Evolutionary conservation across 495 filamentous ascomycete species (phyloP).

Genomic region (Hypoxylon intermedium): DNA sequence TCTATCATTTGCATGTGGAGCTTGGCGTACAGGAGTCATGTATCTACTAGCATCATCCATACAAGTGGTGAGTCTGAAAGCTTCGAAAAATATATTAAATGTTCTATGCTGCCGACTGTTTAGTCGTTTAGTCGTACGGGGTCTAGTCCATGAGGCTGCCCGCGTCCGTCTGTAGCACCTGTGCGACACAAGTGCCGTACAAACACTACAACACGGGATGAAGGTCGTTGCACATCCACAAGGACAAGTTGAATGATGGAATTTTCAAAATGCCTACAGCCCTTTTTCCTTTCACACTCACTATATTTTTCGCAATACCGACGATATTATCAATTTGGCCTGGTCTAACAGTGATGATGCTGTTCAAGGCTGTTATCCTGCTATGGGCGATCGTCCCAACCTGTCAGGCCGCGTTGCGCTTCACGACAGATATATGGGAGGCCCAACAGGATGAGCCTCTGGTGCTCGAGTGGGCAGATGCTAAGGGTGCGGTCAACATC

Average conservation of each 20-base stretch:
- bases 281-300: background rate
- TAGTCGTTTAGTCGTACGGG: constrained; percentile 11
- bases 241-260: background rate
- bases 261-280: background rate
- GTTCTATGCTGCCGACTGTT: background rate
- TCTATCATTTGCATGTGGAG: too few relatives aligned
- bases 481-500: constrained; percentile 11
- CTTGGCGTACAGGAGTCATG: too few relatives aligned
- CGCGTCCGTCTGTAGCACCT: constrained; percentile 29
- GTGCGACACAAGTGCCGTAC: constrained; percentile 21
- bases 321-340: background rate
- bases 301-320: background rate
- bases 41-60: background rate
- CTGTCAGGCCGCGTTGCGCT: constrained; percentile 7
- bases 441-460: constrained; percentile 4
- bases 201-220: constrained; percentile 21
- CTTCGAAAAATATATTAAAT: too few relatives aligned
- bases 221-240: background rate
- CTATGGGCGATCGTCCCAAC: background rate
- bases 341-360: background rate
- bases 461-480: constrained; percentile 11
- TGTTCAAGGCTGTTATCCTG: background rate
- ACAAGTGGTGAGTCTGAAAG: background rate
- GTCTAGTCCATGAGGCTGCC: constrained; percentile 17
- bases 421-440: constrained; percentile 22